Percentiles rank a stretch among this genome's conserved stretches.
Evolutionary conservation across 2,329 filamentous ascomycete species (phyloP).

Genomic region (Sporothrix euskadiensis): DNA sequence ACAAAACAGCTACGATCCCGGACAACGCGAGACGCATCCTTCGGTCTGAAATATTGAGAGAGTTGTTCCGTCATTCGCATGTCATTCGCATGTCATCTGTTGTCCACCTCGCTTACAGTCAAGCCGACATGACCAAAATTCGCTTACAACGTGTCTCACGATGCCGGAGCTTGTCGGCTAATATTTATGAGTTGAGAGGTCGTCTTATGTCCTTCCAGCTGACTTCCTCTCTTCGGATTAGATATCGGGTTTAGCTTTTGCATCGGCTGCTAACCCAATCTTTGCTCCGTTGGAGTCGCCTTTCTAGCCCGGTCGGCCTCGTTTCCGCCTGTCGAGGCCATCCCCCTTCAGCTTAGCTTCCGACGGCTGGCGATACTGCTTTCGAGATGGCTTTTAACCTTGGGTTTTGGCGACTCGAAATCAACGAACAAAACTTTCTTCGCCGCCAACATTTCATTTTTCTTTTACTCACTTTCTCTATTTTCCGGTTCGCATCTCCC

Average conservation of each 20-base stretch:
- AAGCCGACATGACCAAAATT: not conserved
- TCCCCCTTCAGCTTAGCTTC: constrained; percentile 1
- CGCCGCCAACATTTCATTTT: not conserved
- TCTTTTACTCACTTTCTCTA: not conserved
- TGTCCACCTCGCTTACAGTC: not conserved
- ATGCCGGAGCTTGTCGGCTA: not conserved
- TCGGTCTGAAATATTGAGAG: not conserved
- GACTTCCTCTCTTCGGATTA: not conserved
- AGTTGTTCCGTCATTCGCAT: not conserved
- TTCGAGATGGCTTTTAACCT: not conserved
- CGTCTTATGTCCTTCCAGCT: not conserved
- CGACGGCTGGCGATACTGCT: not conserved
- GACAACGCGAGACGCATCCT: not conserved
- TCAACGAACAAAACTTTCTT: not conserved
- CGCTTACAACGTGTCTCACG: not conserved
- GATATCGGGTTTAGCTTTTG: not conserved
- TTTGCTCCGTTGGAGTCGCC: not conserved
- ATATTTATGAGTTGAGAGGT: not conserved
- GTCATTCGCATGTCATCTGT: not conserved
- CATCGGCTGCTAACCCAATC: not conserved
- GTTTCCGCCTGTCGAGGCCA: not conserved
- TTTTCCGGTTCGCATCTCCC: not conserved
- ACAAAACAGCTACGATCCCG: not conserved
- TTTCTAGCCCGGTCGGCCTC: not conserved
- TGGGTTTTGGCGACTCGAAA: not conserved